A percentile compares a stretch with the other conserved stretches of the same genome.
Conservation (phyloP, 2,329 filamentous ascomycete species). For the Amesomyces nigricolor region DNA sequence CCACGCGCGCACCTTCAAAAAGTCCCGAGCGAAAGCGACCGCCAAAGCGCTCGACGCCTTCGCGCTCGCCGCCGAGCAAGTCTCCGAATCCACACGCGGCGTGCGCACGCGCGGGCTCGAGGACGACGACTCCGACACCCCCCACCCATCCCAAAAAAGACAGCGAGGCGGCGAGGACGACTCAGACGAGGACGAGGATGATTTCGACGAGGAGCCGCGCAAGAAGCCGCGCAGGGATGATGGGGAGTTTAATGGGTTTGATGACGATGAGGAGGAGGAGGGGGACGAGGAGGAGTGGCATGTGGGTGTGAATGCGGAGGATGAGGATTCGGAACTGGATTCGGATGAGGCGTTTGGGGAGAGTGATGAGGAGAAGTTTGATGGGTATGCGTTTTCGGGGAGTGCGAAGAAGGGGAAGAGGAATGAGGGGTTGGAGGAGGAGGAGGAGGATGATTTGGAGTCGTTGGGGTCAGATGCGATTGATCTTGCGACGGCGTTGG, state of each 20-base stretch:
- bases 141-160: slow-evolving; percentile 29
- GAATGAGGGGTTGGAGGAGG: slow-evolving; percentile 48
- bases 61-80: slow-evolving; percentile 49
- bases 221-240: slow-evolving; percentile 39
- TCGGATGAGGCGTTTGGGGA: slow-evolving; percentile 79
- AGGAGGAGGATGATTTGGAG: slow-evolving; percentile 54
- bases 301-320: slow-evolving; percentile 58
- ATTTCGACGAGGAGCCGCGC: slow-evolving; percentile 35
- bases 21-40: slow-evolving; percentile 45
- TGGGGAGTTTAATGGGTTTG: slow-evolving; percentile 53
- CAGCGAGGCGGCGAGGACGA: slow-evolving; percentile 40
- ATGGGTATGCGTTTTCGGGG: slow-evolving; percentile 64
- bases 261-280: slow-evolving; percentile 36
- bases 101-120: slow-evolving; percentile 45
- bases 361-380: slow-evolving; percentile 78
- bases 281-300: slow-evolving; percentile 87
- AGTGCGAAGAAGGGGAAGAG: slow-evolving; percentile 48
- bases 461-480: slow-evolving; percentile 56
- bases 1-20: slow-evolving; percentile 31
- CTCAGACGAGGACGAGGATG: slow-evolving; percentile 36
- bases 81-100: slow-evolving; percentile 36
- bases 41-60: slow-evolving; percentile 53
- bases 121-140: slow-evolving; percentile 38
- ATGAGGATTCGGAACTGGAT: slow-evolving; percentile 60
- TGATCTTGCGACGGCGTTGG: slow-evolving; percentile 52